Base-by-base conservation (phyloP, 2,329 filamentous ascomycete species). In the Didymella sp. region DNA sequence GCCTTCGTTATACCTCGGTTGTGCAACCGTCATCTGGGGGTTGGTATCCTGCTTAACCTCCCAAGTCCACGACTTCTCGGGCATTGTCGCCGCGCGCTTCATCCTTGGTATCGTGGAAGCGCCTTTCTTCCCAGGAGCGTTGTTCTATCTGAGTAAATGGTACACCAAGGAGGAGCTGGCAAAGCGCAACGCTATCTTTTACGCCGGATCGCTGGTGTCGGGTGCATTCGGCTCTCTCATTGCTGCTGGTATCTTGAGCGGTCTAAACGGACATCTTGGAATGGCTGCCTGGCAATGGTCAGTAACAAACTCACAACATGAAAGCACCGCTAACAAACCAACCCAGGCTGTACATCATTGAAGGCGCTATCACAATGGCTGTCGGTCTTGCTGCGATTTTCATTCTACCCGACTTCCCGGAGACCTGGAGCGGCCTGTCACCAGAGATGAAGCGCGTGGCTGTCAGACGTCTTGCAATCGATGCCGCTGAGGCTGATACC, bases 191-290 rank as follows among this genome's bases (percentile, higher is more conserved):
- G 78, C 79, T n/a, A 78, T 84, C 40, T 79, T 85, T 51, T 84
- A 83, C 66, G 80, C 80, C 3, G 82, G 81, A 4, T 80, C 77
- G 2, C 69, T 83, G 19, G 75, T 84, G 27, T 48, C 80, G 73
- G 42, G 65, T 13, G 82, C 82, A 2, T 85, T 85, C 62, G 81
- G 81, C n/a, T 82, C 80, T 19, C 74, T 85, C 24, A 82, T 85
- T 47, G 82, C 80, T 7, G 82, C 82, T 3, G 81, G 80, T 3
- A 82, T 84, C 27, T 72, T 81, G 6, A 64, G 72, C 5, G 65
- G 66, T 1, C 69, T 79, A 58, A 68, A 71, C 21, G 69, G 73
- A 15, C 28, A 47, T 4, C 48, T 58, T 8, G 76, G 74, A 1
- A 51, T 77, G 3, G 57, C 62, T 7, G 75, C 72, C 0, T 79